phyloP scores from a whole-genome alignment of 257 asterid genomes.

The Lantana camara region DNA sequence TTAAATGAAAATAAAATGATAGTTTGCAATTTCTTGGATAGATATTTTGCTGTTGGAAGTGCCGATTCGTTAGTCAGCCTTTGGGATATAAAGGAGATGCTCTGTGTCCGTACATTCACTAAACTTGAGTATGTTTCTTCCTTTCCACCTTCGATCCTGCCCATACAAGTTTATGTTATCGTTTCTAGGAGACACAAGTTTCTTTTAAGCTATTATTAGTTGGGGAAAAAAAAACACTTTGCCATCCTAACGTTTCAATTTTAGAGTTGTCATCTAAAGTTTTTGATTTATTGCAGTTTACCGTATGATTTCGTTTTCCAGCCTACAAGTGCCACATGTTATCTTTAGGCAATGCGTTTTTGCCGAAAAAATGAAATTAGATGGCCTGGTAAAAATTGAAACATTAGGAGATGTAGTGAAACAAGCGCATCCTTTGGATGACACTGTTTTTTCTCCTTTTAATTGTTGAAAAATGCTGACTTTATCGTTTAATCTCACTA shows the following conservation, averaged over 20 bases:
- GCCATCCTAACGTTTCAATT: no score
- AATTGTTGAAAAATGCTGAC: conserved; percentile 4
- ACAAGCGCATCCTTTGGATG: no score
- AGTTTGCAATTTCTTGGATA: conserved; percentile 32
- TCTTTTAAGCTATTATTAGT: neutral
- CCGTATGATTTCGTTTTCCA: no score
- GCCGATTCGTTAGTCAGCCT: conserved; percentile 98
- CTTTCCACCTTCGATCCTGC: conserved; percentile 4
- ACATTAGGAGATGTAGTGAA: no score
- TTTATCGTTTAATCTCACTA: conserved; percentile 35
- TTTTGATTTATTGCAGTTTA: no score
- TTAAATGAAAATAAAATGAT: conserved; percentile 15
- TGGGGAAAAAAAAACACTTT: no score
- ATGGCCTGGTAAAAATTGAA: no score
- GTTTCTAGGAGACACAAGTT: conserved; percentile 3
- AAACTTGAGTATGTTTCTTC: conserved; percentile 80
- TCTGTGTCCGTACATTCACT: conserved; percentile 88
- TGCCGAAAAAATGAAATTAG: no score
- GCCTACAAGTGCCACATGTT: no score
- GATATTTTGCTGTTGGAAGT: conserved; percentile 98
- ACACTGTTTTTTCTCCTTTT: no score
- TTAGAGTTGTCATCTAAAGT: no score
- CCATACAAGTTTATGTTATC: conserved; percentile 8
- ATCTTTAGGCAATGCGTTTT: no score
- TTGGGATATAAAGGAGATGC: conserved; percentile 97